These are phyloP conservation scores for Glutinoglossum americanum DNA, from an alignment of 495 filamentous ascomycete species.

Conservation along the genomic window DNA sequence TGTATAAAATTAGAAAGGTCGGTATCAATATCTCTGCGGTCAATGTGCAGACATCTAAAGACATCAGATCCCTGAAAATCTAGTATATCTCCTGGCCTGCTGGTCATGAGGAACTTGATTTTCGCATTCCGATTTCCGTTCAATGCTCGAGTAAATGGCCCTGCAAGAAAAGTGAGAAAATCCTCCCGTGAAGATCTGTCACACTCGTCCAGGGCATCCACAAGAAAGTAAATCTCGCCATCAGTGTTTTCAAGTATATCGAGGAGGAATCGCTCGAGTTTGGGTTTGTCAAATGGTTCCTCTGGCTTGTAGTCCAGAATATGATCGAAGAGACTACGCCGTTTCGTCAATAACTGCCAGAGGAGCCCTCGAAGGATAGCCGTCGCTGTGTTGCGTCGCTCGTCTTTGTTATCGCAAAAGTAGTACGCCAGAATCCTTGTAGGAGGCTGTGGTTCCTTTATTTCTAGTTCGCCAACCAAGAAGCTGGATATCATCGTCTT, in stretches of 20 bases:
- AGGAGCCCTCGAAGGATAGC: constrained; percentile 3
- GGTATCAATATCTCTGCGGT: background rate
- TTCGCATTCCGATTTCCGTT: background rate
- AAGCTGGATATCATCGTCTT: background rate
- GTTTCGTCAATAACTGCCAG: background rate
- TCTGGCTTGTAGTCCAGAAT: background rate
- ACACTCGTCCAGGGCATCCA: constrained; percentile 5
- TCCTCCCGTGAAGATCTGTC: background rate
- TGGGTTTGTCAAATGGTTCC: constrained; percentile 1
- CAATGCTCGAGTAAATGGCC: background rate
- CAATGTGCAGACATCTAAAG: background rate
- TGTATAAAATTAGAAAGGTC: background rate
- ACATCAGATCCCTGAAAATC: background rate
- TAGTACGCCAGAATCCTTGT: constrained; percentile 3
- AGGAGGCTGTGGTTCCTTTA: background rate
- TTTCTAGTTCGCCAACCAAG: background rate
- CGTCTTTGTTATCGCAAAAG: constrained; percentile 7
- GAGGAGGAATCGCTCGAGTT: constrained; percentile 4
- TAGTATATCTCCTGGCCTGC: background rate
- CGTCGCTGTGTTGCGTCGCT: background rate
- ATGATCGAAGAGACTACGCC: background rate
- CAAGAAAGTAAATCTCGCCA: background rate
- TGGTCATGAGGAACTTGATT: background rate
- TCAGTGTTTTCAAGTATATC: background rate
- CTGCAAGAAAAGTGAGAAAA: background rate